phyloP scores from a whole-genome alignment of 139 green algal species.

The Asterochloris erici region DNA sequence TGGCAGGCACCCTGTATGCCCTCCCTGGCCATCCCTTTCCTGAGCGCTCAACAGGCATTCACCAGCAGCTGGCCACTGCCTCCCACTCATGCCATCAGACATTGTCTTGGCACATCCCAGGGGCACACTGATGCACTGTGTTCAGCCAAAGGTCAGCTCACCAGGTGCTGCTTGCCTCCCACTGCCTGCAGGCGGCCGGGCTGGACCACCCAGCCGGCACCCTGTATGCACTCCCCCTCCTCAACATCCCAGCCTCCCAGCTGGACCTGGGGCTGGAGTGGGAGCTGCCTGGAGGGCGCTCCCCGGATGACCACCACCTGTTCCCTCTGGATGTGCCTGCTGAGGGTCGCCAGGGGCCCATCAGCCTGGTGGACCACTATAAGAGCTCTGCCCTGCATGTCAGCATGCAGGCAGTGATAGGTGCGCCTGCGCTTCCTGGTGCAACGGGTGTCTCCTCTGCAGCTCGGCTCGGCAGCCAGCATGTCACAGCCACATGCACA shows the following conservation, averaged over 20 bases:
- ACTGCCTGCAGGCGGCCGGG: slow-evolving; percentile 24
- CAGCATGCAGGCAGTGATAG: slow-evolving; percentile 15
- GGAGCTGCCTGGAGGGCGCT: slow-evolving; percentile 42
- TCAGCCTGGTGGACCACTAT: slow-evolving; percentile 39
- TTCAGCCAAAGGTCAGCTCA: too few relatives aligned
- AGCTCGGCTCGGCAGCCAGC: background rate
- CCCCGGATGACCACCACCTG: slow-evolving; percentile 48
- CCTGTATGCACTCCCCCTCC: slow-evolving; percentile 40
- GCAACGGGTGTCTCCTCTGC: too few relatives aligned
- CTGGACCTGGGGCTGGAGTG: slow-evolving; percentile 21
- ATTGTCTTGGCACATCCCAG: too few relatives aligned
- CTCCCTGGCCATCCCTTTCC: too few relatives aligned
- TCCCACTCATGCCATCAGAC: too few relatives aligned
- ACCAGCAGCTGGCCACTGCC: too few relatives aligned
- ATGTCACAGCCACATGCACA: background rate
- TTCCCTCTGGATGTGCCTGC: slow-evolving; percentile 36
- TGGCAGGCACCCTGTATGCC: too few relatives aligned
- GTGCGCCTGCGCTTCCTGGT: background rate
- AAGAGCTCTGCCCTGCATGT: slow-evolving; percentile 28
- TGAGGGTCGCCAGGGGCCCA: slow-evolving; percentile 33
- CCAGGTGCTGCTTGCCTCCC: background rate
- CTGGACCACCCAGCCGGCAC: slow-evolving; percentile 30
- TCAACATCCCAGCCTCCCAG: slow-evolving; percentile 2
- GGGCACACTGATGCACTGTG: too few relatives aligned
- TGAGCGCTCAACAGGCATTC: too few relatives aligned